Evolutionary conservation across 192 early-diverging fungal species (phyloP).

Genomic region (Gigaspora rosea): DNA sequence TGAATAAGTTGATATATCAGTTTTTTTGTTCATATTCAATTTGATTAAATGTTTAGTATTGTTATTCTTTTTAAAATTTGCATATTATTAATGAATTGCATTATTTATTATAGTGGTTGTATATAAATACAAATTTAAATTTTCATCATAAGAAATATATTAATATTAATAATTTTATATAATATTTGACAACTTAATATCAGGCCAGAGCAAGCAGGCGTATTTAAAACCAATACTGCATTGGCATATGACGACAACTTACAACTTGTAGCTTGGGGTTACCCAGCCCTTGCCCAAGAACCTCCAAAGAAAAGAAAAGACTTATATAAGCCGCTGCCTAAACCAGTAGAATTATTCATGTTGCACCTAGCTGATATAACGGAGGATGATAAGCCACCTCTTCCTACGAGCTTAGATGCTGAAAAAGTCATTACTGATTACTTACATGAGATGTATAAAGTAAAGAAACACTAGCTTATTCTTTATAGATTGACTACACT

Average conservation of each 20-base stretch:
- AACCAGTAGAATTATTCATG: constrained; percentile 44
- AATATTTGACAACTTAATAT: no score
- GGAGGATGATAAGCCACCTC: constrained; percentile 40
- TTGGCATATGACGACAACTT: constrained; percentile 27
- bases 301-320: constrained; percentile 2
- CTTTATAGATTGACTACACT: not conserved
- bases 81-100: no score
- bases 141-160: no score
- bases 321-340: not conserved
- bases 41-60: no score
- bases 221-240: constrained; percentile 28
- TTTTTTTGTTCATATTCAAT: no score
- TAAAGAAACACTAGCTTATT: not conserved
- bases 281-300: constrained; percentile 22
- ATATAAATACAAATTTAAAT: no score
- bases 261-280: constrained; percentile 26
- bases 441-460: constrained; percentile 39
- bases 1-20: not conserved
- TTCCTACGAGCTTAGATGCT: constrained; percentile 52
- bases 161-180: no score
- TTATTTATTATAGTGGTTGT: no score
- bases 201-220: constrained; percentile 10
- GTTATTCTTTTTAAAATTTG: no score
- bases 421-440: constrained; percentile 56
- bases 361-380: constrained; percentile 49